Conservation (phyloP, 2,329 filamentous ascomycete species). For the Fusarium setosum region DNA sequence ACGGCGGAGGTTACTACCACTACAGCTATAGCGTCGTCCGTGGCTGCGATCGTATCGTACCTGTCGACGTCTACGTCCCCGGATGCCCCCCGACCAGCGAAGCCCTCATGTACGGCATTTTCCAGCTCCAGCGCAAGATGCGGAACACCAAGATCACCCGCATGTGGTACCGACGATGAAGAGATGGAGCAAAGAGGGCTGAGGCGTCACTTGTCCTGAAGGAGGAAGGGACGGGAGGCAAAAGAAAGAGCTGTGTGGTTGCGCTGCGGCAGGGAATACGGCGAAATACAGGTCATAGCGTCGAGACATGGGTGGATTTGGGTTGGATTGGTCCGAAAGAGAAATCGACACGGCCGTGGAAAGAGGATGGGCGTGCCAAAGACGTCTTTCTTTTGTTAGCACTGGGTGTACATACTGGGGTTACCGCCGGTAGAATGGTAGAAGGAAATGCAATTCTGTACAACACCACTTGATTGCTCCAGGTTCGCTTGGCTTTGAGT, state of each 20-base stretch:
- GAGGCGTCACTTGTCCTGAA: background rate
- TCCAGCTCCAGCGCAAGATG: constrained; percentile 84
- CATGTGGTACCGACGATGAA: constrained; percentile 70
- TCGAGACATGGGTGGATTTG: background rate
- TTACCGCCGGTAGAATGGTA: constrained; percentile 33
- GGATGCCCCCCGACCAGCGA: constrained; percentile 75
- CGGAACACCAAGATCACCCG: constrained; percentile 66
- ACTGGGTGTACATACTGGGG: constrained; percentile 37
- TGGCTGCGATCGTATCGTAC: constrained; percentile 81
- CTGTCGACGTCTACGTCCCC: constrained; percentile 84
- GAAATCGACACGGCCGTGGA: constrained; percentile 12
- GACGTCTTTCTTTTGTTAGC: constrained; percentile 34
- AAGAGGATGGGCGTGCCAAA: constrained; percentile 14
- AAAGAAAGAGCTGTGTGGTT: background rate
- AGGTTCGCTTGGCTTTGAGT: too few relatives aligned
- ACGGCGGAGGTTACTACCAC: constrained; percentile 88
- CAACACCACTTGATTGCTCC: constrained; percentile 20
- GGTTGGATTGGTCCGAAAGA: background rate
- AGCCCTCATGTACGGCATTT: constrained; percentile 76
- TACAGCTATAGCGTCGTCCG: constrained; percentile 84
- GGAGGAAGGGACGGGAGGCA: background rate
- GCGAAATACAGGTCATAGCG: background rate
- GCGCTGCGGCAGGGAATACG: background rate
- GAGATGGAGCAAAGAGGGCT: background rate
- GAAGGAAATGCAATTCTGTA: constrained; percentile 38